Conservation (phyloP, 2,329 filamentous ascomycete species). For the Microascus cirrosus region DNA sequence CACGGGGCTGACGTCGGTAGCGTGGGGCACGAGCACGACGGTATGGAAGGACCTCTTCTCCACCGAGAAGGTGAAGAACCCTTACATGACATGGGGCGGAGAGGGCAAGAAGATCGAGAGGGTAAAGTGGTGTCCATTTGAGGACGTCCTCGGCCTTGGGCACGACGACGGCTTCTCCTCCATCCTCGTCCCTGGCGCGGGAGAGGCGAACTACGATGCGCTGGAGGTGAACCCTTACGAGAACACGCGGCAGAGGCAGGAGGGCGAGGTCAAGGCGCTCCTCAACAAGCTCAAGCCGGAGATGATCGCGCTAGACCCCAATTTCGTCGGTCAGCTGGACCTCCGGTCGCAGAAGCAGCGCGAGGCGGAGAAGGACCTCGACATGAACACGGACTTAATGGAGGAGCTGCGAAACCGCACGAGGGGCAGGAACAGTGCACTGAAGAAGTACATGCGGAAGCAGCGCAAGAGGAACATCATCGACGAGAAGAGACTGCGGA, state of each 20-base stretch:
- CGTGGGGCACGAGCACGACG: conserved; percentile 80
- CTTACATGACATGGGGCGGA: conserved; percentile 89
- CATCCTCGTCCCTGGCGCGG: conserved; percentile 85
- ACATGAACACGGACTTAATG: conserved; percentile 48
- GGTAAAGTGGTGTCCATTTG: conserved; percentile 85
- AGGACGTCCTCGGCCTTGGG: conserved; percentile 79
- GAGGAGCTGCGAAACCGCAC: conserved; percentile 65
- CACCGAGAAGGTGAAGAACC: conserved; percentile 70
- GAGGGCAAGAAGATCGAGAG: conserved; percentile 73
- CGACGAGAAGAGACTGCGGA: conserved; percentile 82
- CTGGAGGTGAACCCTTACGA: conserved; percentile 94
- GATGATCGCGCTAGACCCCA: conserved; percentile 92
- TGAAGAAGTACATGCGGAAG: conserved; percentile 85
- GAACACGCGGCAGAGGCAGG: conserved; percentile 82
- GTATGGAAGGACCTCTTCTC: conserved; percentile 88
- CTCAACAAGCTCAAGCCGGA: conserved; percentile 93
- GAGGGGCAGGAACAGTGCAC: conserved; percentile 77
- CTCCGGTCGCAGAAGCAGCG: conserved; percentile 68
- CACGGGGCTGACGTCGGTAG: conserved; percentile 74
- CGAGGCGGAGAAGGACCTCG: conserved; percentile 67
- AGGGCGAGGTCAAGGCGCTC: conserved; percentile 77
- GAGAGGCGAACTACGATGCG: conserved; percentile 92
- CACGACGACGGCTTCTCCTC: conserved; percentile 83
- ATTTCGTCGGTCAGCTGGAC: conserved; percentile 83
- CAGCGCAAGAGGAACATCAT: conserved; percentile 88